phyloP scores from a whole-genome alignment of 73 alveolate species.

The Diophrys sp. region DNA sequence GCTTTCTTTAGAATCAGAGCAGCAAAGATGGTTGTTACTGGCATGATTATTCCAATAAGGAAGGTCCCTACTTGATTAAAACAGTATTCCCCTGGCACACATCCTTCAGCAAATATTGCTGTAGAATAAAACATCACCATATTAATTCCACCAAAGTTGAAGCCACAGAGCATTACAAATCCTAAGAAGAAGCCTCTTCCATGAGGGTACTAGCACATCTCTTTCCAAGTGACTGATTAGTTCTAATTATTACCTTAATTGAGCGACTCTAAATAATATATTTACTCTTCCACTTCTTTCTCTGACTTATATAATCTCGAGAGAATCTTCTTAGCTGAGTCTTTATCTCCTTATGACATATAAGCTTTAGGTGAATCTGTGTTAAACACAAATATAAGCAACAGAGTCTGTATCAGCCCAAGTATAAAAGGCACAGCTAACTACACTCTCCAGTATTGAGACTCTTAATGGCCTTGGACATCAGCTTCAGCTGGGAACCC shows the following conservation, averaged over 20 bases:
- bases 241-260: neutral
- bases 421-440: neutral
- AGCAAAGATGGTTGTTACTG: neutral
- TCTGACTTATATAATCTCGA: neutral
- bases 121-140: neutral
- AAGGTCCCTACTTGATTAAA: neutral
- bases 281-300: neutral
- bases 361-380: neutral
- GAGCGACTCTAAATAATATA: neutral
- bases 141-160: neutral
- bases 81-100: neutral
- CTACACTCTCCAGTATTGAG: neutral
- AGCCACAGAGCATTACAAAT: neutral
- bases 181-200: neutral
- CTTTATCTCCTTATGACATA: neutral
- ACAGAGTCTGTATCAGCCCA: neutral
- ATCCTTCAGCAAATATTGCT: neutral
- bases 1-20: neutral
- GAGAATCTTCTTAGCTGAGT: neutral
- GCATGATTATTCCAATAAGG: neutral
- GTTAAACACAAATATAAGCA: too few relatives aligned
- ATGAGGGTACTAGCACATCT: neutral
- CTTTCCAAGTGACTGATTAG: neutral
- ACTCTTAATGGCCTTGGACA: neutral
- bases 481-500: neutral